Evolutionary conservation across 2,329 filamentous ascomycete genomes (phyloP).

Genomic region (Exophiala spinifera): DNA sequence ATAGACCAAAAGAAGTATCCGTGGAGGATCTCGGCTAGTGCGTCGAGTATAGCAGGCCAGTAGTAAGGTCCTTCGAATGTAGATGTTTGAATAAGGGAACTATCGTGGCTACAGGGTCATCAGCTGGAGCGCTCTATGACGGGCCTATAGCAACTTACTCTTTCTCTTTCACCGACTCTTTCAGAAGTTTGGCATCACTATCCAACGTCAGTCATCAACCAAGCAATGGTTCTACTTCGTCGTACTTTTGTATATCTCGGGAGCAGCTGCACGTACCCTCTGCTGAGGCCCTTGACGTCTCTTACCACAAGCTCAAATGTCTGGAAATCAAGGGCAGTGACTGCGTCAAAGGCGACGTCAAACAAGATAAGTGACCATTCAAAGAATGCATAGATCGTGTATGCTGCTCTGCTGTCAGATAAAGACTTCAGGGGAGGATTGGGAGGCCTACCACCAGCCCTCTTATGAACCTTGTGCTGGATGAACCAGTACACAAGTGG

Average conservation of each 20-base stretch:
- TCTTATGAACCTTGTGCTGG: slow-evolving; percentile 93
- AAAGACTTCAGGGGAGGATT: not conserved
- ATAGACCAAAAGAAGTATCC: slow-evolving; percentile 98
- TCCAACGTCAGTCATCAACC: slow-evolving; percentile 36
- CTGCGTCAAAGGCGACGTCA: slow-evolving; percentile 93
- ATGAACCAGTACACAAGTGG: slow-evolving; percentile 96
- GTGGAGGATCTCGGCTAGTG: slow-evolving; percentile 83
- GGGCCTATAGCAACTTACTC: slow-evolving; percentile 58
- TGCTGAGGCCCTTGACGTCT: slow-evolving; percentile 84
- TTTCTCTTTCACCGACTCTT: slow-evolving; percentile 60
- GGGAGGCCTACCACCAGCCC: slow-evolving; percentile 73
- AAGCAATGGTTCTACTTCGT: slow-evolving; percentile 37
- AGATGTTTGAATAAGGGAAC: slow-evolving; percentile 62
- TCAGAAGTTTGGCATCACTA: slow-evolving; percentile 50
- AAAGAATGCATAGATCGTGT: slow-evolving; percentile 96
- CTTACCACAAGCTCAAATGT: slow-evolving; percentile 82
- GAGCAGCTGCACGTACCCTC: slow-evolving; percentile 98
- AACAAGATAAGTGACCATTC: slow-evolving; percentile 94
- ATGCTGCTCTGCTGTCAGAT: slow-evolving; percentile 58
- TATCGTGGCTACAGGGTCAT: slow-evolving; percentile 62
- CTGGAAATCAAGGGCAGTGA: slow-evolving; percentile 88
- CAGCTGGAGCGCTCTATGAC: slow-evolving; percentile 32
- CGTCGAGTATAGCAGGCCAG: slow-evolving; percentile 72
- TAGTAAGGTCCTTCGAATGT: slow-evolving; percentile 67
- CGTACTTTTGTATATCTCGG: slow-evolving; percentile 72